These are phyloP conservation scores for Scheffersomyces ergatensis DNA, from an alignment of 805 yeast species.

Conservation along the genomic window DNA sequence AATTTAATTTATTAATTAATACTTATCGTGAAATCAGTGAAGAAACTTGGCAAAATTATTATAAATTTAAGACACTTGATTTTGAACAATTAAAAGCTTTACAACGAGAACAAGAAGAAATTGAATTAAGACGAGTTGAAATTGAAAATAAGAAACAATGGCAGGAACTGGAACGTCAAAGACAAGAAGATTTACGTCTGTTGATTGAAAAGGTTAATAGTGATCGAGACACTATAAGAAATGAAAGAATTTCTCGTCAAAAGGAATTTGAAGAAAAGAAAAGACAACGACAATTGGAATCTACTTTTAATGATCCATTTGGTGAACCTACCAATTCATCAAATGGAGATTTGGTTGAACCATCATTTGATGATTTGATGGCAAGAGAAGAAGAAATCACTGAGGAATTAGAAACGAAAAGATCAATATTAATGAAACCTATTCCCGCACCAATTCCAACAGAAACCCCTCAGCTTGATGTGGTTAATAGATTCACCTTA, in stretches of 20 bases:
- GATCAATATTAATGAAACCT: slow-evolving; percentile 6
- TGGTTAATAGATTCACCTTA: slow-evolving; percentile 25
- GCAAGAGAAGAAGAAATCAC: slow-evolving; percentile 10
- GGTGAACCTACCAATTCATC: not conserved
- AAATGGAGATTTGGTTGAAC: not conserved
- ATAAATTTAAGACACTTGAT: slow-evolving; percentile 35
- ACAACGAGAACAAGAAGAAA: slow-evolving; percentile 9
- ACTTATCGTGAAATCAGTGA: slow-evolving; percentile 37
- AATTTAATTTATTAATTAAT: slow-evolving; percentile 38
- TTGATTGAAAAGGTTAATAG: slow-evolving; percentile 6
- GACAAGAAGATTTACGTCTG: slow-evolving; percentile 6
- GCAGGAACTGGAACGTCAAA: slow-evolving; percentile 7
- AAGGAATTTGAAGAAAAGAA: slow-evolving; percentile 13
- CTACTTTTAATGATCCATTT: slow-evolving; percentile 8
- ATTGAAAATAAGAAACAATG: slow-evolving; percentile 4
- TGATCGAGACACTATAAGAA: slow-evolving; percentile 5
- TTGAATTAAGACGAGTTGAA: slow-evolving; percentile 9
- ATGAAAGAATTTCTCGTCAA: slow-evolving; percentile 11
- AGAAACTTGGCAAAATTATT: slow-evolving; percentile 40
- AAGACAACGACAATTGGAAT: slow-evolving; percentile 9
- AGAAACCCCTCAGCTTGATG: slow-evolving; percentile 20
- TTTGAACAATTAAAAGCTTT: slow-evolving; percentile 31
- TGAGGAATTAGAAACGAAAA: slow-evolving; percentile 9
- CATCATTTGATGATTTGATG: not conserved
- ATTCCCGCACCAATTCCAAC: slow-evolving; percentile 15